phyloP scores from a whole-genome alignment of 257 asterid genomes.

The Solanum sitiens region DNA sequence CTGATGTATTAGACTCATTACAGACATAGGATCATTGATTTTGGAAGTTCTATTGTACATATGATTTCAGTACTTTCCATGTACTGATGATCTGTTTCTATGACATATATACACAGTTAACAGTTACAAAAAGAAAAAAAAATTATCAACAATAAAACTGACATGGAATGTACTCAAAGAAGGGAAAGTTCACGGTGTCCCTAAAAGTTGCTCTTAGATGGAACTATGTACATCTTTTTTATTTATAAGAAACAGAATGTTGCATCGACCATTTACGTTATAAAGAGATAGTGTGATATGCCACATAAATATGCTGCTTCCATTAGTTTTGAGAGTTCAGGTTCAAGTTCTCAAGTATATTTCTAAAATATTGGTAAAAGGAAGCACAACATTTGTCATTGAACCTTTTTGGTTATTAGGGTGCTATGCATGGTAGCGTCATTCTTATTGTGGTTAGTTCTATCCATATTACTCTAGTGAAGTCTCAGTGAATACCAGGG shows the following conservation, averaged over 20 bases:
- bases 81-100: neutral
- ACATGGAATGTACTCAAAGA: neutral
- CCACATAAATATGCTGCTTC: neutral
- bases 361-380: neutral
- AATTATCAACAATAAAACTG: neutral
- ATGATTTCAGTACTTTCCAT: neutral
- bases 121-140: neutral
- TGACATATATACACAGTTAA: neutral
- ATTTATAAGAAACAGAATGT: neutral
- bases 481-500: neutral
- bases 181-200: neutral
- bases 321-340: neutral
- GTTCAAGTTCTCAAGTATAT: neutral
- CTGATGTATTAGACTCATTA: neutral
- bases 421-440: neutral
- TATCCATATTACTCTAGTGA: neutral
- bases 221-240: neutral
- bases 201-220: neutral
- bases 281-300: neutral
- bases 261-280: neutral
- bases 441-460: neutral
- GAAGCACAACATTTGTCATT: neutral
- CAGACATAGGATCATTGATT: neutral
- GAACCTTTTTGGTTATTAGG: neutral
- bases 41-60: neutral